phyloP scores from a whole-genome alignment of 2,329 filamentous ascomycete species.

The Alternaria hordeiaustralica region DNA sequence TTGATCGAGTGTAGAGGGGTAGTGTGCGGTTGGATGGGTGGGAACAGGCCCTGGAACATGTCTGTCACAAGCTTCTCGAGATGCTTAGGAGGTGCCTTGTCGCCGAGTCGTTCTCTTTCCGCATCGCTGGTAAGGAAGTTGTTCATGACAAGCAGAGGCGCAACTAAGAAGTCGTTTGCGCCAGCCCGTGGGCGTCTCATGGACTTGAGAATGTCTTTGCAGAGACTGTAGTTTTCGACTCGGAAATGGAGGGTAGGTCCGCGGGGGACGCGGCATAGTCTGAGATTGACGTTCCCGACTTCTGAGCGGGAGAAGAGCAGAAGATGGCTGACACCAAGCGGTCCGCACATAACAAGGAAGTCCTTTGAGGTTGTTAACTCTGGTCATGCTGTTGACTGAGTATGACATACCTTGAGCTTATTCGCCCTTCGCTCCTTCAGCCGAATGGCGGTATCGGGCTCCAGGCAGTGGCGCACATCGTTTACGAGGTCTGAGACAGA shows the following conservation, averaged over 20 bases:
- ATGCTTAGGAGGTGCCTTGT: conserved; percentile 82
- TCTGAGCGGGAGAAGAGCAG: conserved; percentile 91
- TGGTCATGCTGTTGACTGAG: conserved; percentile 67
- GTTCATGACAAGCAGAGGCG: conserved; percentile 97
- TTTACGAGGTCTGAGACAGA: conserved; percentile 90
- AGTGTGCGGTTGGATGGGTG: conserved; percentile 89
- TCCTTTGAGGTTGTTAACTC: conserved; percentile 89
- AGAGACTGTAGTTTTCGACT: conserved; percentile 92
- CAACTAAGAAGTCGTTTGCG: conserved; percentile 78
- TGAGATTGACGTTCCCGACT: conserved; percentile 89
- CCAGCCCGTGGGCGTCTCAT: conserved; percentile 83
- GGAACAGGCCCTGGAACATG: conserved; percentile 95
- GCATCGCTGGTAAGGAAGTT: conserved; percentile 77
- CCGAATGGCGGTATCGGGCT: conserved; percentile 88
- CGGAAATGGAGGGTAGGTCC: conserved; percentile 94
- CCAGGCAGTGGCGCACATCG: conserved; percentile 93
- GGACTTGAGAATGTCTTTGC: conserved; percentile 85
- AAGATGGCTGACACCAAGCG: conserved; percentile 89
- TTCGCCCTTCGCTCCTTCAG: conserved; percentile 64
- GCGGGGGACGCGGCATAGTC: conserved; percentile 83
- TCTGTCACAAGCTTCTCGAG: conserved; percentile 92
- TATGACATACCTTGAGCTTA: conserved; percentile 9
- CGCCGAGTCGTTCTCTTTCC: conserved; percentile 38
- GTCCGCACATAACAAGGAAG: conserved; percentile 94
- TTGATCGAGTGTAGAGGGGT: conserved; percentile 92